A percentile compares a stretch with the other conserved stretches of the same genome.
These are phyloP conservation scores for Protoeuglena noctilucae DNA, from an alignment of 139 green algal genomes.

Conservation along the genomic window DNA sequence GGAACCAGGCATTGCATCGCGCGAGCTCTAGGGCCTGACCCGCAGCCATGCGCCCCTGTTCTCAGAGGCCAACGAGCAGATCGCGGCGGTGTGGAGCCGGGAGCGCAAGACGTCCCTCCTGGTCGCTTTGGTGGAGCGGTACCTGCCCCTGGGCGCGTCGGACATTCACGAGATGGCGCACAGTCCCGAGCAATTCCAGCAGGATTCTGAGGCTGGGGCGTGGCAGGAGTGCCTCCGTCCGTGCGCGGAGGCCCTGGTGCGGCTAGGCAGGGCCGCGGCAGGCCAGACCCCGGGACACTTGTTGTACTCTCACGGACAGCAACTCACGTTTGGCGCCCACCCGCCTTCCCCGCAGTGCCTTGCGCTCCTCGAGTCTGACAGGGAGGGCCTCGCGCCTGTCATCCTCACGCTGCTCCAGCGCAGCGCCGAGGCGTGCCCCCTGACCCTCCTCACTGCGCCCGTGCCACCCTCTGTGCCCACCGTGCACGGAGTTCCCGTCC, in stretches of 20 bases:
- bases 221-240: slow-evolving; percentile 43
- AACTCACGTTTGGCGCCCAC: too few species aligned
- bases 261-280: too few species aligned
- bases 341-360: slow-evolving; percentile 12
- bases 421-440: too few species aligned
- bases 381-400: slow-evolving; percentile 32
- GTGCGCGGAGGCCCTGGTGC: slow-evolving; percentile 47
- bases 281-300: too few species aligned
- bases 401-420: slow-evolving; percentile 28
- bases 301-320: too few species aligned
- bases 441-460: too few species aligned
- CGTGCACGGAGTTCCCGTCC: too few species aligned
- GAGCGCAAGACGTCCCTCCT: slow-evolving; percentile 13
- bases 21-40: too few species aligned
- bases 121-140: slow-evolving; percentile 18
- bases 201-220: slow-evolving; percentile 27
- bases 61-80: not conserved
- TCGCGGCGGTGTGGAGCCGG: not conserved
- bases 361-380: slow-evolving; percentile 20
- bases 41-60: not conserved
- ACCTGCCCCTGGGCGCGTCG: slow-evolving; percentile 30
- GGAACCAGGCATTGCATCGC: too few species aligned
- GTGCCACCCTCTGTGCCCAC: too few species aligned
- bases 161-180: slow-evolving; percentile 56
- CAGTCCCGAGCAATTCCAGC: slow-evolving; percentile 48